Evolutionary conservation across 2,329 filamentous ascomycete species (phyloP).

Genomic region (Magnaporthiopsis rhizophila): DNA sequence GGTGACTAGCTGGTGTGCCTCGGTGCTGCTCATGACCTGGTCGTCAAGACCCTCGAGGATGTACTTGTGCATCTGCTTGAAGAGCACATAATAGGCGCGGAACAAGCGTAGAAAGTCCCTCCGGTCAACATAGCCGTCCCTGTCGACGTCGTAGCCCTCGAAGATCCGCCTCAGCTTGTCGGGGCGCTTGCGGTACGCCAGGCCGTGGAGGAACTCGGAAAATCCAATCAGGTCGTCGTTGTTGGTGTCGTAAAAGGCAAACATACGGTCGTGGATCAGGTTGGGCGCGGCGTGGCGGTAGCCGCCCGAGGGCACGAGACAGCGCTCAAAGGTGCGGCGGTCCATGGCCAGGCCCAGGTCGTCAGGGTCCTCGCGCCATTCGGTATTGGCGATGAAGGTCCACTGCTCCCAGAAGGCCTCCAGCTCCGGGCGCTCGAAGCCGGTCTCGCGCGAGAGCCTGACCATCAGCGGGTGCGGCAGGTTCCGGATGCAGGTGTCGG

Average conservation of each 20-base stretch:
- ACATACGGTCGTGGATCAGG: slow-evolving; percentile 92
- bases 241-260: slow-evolving; percentile 91
- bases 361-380: slow-evolving; percentile 75
- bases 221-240: slow-evolving; percentile 85
- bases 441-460: slow-evolving; percentile 61
- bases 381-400: slow-evolving; percentile 81
- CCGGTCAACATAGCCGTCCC: slow-evolving; percentile 76
- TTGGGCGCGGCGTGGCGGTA: slow-evolving; percentile 72
- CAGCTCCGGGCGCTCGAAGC: slow-evolving; percentile 77
- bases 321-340: slow-evolving; percentile 84
- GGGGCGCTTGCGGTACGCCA: slow-evolving; percentile 54
- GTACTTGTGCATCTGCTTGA: slow-evolving; percentile 82
- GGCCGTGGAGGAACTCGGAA: slow-evolving; percentile 77
- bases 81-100: slow-evolving; percentile 82
- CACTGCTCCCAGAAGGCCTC: slow-evolving; percentile 97
- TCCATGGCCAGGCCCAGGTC: slow-evolving; percentile 78
- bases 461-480: slow-evolving; percentile 62
- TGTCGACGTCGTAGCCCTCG: slow-evolving; percentile 83
- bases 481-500: slow-evolving; percentile 58
- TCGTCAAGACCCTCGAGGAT: slow-evolving; percentile 72
- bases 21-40: slow-evolving; percentile 65
- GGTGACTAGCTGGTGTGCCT: slow-evolving; percentile 68
- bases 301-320: slow-evolving; percentile 79
- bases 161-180: slow-evolving; percentile 31
- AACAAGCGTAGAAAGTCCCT: slow-evolving; percentile 89